Conservation (phyloP, 2,329 filamentous ascomycete species). For the Fusarium sp. region DNA sequence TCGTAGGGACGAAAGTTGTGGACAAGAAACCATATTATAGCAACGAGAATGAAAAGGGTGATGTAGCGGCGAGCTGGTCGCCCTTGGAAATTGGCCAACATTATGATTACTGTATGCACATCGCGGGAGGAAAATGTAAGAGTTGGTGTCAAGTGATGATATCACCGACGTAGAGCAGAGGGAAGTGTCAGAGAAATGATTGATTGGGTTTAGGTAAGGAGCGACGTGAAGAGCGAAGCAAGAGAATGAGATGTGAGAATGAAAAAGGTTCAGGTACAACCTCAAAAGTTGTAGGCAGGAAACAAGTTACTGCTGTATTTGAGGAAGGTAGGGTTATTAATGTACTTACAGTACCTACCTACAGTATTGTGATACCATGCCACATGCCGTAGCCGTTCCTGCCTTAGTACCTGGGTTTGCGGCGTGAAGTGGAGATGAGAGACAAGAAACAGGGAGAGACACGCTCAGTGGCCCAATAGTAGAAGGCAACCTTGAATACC, state of each 20-base stretch:
- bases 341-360: neutral
- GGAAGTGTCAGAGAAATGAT: neutral
- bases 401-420: constrained; percentile 4
- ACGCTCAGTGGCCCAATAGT: neutral
- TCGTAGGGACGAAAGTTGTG: constrained; percentile 39
- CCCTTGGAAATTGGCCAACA: constrained; percentile 49
- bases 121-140: constrained; percentile 13
- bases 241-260: neutral
- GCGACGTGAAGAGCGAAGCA: constrained; percentile 11
- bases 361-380: neutral
- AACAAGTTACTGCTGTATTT: neutral
- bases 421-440: constrained; percentile 14
- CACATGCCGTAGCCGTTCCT: neutral
- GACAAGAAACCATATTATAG: constrained; percentile 46
- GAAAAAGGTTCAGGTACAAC: neutral
- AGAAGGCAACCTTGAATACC: neutral
- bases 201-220: constrained; percentile 13
- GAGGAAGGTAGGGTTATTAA: neutral
- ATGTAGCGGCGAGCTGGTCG: constrained; percentile 50
- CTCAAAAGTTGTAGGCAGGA: neutral
- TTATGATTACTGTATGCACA: constrained; percentile 45
- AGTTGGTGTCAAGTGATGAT: constrained; percentile 7
- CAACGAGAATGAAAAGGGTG: constrained; percentile 45
- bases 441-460: constrained; percentile 22
- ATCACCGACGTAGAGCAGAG: neutral